Evolutionary conservation across 2,329 filamentous ascomycete genomes (phyloP).

Genomic region (Aureobasidium sp.): DNA sequence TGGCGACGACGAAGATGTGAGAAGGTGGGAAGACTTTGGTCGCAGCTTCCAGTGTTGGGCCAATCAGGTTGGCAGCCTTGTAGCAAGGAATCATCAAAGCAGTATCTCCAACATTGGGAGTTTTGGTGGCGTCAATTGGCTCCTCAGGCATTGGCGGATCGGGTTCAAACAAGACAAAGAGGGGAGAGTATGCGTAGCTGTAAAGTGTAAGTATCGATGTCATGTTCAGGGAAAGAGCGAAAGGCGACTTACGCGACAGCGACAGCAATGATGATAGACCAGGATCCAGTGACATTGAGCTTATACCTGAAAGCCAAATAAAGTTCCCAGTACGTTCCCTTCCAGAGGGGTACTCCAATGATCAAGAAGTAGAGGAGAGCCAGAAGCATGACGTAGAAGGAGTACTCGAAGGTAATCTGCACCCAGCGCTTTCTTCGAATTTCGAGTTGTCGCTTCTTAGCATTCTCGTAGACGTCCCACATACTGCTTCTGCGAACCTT

Average conservation of each 20-base stretch:
- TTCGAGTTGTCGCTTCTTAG: constrained; percentile 20
- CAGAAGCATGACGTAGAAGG: constrained; percentile 32
- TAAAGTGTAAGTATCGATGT: not conserved
- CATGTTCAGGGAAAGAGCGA: not conserved
- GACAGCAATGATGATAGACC: constrained; percentile 34
- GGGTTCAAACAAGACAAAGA: constrained; percentile 31
- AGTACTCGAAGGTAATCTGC: constrained; percentile 35
- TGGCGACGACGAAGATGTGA: constrained; percentile 44
- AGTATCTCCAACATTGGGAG: constrained; percentile 30
- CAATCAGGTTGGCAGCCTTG: constrained; percentile 39
- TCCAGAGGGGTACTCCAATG: constrained; percentile 41
- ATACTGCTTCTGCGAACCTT: constrained; percentile 19
- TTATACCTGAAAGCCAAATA: constrained; percentile 37
- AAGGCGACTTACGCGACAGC: constrained; percentile 21
- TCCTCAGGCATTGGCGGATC: constrained; percentile 29
- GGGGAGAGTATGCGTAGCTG: constrained; percentile 23
- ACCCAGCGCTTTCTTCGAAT: constrained; percentile 28
- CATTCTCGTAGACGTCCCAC: constrained; percentile 23
- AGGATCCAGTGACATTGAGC: constrained; percentile 31
- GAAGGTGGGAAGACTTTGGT: constrained; percentile 41
- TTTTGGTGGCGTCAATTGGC: constrained; percentile 18
- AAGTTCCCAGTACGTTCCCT: constrained; percentile 37
- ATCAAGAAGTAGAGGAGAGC: constrained; percentile 42
- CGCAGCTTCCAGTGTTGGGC: constrained; percentile 38
- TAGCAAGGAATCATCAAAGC: constrained; percentile 44